Evolutionary conservation across 202 grass and related monocot species (phyloP), one percentile per base, ranked within the genome.

Genomic region (Panicum hallii): DNA sequence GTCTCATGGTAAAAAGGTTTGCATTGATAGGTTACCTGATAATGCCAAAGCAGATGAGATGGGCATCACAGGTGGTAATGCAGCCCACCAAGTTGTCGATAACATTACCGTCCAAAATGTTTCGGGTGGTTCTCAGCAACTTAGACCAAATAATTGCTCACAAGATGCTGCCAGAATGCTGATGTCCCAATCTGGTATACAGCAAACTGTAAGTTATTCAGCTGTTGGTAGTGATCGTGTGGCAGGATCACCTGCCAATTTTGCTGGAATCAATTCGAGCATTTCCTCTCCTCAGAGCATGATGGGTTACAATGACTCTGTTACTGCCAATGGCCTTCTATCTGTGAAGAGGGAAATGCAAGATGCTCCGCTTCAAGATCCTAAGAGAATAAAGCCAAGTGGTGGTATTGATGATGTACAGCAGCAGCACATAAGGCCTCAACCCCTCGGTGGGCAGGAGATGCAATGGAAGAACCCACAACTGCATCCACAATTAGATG

Each of bases 391-490:
- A 72, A 95, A 91, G 72, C 85, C 82, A 72, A 81, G 86, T 63
- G 79, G 87, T 69, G 82, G 70, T 36, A 74, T 87, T 70, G 91
- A 96, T 92, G 86, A 86, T 82, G 81, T 91, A 68, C 95, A 95
- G 63, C 92, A 85, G 79, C 93, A 95, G 38, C 89, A 95, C 60
- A 85, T 88, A 69, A 83, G 86, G 61, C 41, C 88, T 78, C 93
- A 89, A 78, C 72, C 86, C 22, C 67, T 96, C 70, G 64, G 54
- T 76, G 91, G 86, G n/a, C 82, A 75, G 58, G 93, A 96, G 57
- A 82, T 96, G 84, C 97, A 94, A 80, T 88, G 86, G 93, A 95
- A 92, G 80, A 94, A 94, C 85, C 89, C 71, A 87, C 87, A 82
- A 20, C 32, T 87, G 65, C 89, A 94, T 79, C 82, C 85, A 70